Percentiles rank a stretch among this genome's conserved stretches.
phyloP scores from a whole-genome alignment of 208 protist genomes.

The Trypanosoma mega region DNA sequence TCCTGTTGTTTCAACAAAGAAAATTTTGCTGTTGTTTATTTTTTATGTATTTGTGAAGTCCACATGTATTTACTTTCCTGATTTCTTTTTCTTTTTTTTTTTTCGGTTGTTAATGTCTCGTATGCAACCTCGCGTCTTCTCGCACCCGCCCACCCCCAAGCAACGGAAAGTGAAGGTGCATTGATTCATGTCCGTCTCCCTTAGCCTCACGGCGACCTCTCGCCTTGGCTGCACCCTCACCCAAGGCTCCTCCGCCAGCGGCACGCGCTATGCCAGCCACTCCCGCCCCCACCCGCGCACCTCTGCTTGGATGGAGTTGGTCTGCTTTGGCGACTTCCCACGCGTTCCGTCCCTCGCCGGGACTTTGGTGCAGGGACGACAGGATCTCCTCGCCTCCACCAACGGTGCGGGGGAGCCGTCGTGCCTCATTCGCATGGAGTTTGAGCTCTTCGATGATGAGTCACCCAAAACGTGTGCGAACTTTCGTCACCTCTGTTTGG shows the following conservation, averaged over 20 bases:
- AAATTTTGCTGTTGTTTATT: slow-evolving; percentile 9
- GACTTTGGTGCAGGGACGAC: slow-evolving; percentile 43
- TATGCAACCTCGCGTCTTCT: neutral
- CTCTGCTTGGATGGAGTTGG: slow-evolving; percentile 73
- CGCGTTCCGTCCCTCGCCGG: slow-evolving; percentile 67
- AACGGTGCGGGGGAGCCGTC: slow-evolving; percentile 37
- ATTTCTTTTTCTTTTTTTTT: slow-evolving; percentile 16
- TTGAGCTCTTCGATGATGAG: slow-evolving; percentile 86
- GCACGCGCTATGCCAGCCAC: slow-evolving; percentile 65
- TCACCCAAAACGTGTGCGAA: slow-evolving; percentile 75
- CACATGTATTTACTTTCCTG: neutral
- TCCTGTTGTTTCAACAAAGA: neutral
- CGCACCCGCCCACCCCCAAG: neutral
- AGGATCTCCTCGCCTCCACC: slow-evolving; percentile 49
- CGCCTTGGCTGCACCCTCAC: slow-evolving; percentile 55
- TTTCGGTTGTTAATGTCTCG: slow-evolving; percentile 7
- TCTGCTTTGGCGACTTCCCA: slow-evolving; percentile 62
- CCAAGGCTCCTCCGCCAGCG: slow-evolving; percentile 40
- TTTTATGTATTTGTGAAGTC: neutral
- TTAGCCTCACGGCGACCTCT: slow-evolving; percentile 35
- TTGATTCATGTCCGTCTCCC: neutral
- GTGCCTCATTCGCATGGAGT: slow-evolving; percentile 39
- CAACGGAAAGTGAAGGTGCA: neutral
- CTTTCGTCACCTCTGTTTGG: slow-evolving; percentile 69
- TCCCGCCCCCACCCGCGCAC: slow-evolving; percentile 35